Evolutionary conservation across 164 flowering plant genomes (phyloP), one percentile per base, ranked within the genome.

Genomic region (Malania oleifera): DNA sequence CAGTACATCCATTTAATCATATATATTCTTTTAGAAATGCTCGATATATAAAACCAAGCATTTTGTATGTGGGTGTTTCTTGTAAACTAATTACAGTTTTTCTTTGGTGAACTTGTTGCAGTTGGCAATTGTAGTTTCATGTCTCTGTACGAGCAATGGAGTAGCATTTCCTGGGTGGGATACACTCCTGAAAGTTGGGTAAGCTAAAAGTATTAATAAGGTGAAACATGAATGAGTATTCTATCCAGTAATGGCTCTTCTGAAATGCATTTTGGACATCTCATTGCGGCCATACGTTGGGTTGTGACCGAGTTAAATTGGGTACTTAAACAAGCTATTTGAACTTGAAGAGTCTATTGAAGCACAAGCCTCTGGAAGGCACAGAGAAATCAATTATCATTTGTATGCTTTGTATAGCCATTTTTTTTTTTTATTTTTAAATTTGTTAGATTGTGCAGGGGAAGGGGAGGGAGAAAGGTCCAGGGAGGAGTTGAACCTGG

Each of bases 81-180:
- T 44, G 50, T 39, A 9, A 0, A 34, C 1, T 19, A 39, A 56
- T 29, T 81, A 76, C 84, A 91, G 97, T 58, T 91, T n/a, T n/a
- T n/a, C n/a, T n/a, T 34, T 34, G 10, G 11, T 39, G 13, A 0
- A 34, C 1, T 19, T 44, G 56, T 29, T 81, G 77, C 84, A 91
- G 97, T 58, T 91, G 71, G 88, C 84, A 58, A 54, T 48, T 40
- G 67, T 82, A 24, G 76, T 84, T 47, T 82, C 88, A 31, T 53
- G 70, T 56, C 60, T 91, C 61, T 91, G 98, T 68, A 35, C 80
- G 53, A 79, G 84, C 81, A 82, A 88, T 58, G 82, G 81, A 41
- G 95, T 79, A 70, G 61, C 62, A 46, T 84, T 86, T 76, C 96
- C 96, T 61, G 96, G 86, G 48, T 83, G 87, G 78, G 95, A 88